Evolutionary conservation across 805 yeast species (phyloP).

Genomic region (Citeromyces matritensis): DNA sequence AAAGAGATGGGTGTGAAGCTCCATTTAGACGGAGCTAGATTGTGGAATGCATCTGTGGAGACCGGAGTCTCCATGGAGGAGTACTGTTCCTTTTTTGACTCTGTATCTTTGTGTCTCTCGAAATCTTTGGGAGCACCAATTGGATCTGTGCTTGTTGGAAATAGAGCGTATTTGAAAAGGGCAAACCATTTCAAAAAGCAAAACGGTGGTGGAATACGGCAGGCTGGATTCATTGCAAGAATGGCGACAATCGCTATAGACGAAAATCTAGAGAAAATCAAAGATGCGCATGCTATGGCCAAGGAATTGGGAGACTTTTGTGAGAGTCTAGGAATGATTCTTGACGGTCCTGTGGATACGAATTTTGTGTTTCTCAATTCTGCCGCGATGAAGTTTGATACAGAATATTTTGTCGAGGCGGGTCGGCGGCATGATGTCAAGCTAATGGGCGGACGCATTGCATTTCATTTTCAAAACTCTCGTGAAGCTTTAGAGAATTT

Average conservation of each 20-base stretch:
- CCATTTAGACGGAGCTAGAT: conserved; percentile 92
- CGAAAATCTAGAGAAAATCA: conserved; percentile 48
- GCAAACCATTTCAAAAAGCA: conserved; percentile 85
- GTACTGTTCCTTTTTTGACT: conserved; percentile 67
- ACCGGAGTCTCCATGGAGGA: conserved; percentile 55
- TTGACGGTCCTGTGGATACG: conserved; percentile 70
- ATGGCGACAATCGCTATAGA: conserved; percentile 76
- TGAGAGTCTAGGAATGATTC: conserved; percentile 30
- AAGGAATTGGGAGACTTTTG: conserved; percentile 37
- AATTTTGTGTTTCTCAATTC: conserved; percentile 72
- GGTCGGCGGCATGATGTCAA: conserved; percentile 49
- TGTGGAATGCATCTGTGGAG: conserved; percentile 79
- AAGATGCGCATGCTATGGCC: conserved; percentile 34
- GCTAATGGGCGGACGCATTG: conserved; percentile 59
- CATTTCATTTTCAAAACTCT: conserved; percentile 63
- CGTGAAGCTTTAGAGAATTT: conserved; percentile 38
- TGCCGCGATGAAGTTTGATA: conserved; percentile 35
- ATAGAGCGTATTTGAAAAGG: conserved; percentile 36
- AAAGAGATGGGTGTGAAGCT: conserved; percentile 37
- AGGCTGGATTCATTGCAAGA: conserved; percentile 64
- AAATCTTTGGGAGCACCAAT: conserved; percentile 90
- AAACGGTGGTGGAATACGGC: conserved; percentile 89
- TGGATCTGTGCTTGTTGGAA: conserved; percentile 77
- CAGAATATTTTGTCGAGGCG: conserved; percentile 16
- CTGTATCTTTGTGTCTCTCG: conserved; percentile 81